Conservation (phyloP, 2,329 filamentous ascomycete species). For the Claviceps spartinae region DNA sequence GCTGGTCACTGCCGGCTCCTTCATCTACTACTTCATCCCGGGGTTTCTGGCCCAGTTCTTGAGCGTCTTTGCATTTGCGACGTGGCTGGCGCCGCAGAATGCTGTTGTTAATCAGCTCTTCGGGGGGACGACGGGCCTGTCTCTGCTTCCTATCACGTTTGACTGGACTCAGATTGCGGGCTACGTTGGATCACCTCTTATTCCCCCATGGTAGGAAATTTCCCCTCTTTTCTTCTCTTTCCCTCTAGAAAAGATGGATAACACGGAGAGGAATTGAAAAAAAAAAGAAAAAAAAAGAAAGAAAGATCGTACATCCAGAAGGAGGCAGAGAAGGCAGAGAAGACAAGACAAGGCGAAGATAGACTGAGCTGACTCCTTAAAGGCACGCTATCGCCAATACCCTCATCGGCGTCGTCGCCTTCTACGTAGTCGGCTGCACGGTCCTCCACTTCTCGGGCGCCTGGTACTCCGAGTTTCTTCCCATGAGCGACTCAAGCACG, state of each 20-base stretch:
- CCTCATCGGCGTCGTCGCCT: slow-evolving; percentile 50
- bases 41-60: slow-evolving; percentile 56
- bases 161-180: slow-evolving; percentile 64
- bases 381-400: slow-evolving; percentile 63
- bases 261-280: no score
- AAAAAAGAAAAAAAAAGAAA: background rate
- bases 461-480: slow-evolving; percentile 52
- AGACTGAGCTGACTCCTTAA: background rate
- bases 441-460: slow-evolving; percentile 50
- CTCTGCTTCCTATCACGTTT: slow-evolving; percentile 57
- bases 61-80: slow-evolving; percentile 56
- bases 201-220: slow-evolving; percentile 47
- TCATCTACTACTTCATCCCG: slow-evolving; percentile 56
- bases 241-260: no score
- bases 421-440: slow-evolving; percentile 47
- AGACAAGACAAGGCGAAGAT: background rate
- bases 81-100: slow-evolving; percentile 58
- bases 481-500: slow-evolving; percentile 55
- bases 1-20: slow-evolving; percentile 41
- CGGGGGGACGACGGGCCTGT: slow-evolving; percentile 53
- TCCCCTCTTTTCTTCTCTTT: rapidly evolving
- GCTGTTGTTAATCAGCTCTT: slow-evolving; percentile 60
- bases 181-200: slow-evolving; percentile 53
- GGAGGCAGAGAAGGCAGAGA: background rate
- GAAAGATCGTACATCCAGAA: background rate